phyloP scores from a whole-genome alignment of 495 filamentous ascomycete species.

The Opeltia flavorubescens region DNA sequence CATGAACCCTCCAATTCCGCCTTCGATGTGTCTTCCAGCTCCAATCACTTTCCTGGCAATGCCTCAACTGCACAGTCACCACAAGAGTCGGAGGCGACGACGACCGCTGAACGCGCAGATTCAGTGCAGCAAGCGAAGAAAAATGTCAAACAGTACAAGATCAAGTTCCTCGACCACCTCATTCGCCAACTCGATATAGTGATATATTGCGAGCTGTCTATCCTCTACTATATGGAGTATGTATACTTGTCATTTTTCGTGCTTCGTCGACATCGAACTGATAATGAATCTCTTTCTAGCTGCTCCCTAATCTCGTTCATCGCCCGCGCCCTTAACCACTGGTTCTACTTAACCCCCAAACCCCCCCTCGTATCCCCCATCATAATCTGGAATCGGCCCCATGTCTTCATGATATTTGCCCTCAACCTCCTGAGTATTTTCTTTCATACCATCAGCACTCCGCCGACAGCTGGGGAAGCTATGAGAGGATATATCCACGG shows the following conservation, averaged over 20 bases:
- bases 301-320: slow-evolving; percentile 63
- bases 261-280: slow-evolving; percentile 4
- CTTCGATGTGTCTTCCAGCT: neutral
- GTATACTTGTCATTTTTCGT: neutral
- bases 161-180: slow-evolving; percentile 53
- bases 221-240: slow-evolving; percentile 86
- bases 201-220: slow-evolving; percentile 67
- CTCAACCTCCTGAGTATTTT: slow-evolving; percentile 62
- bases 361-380: slow-evolving; percentile 53
- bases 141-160: slow-evolving; percentile 21
- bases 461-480: slow-evolving; percentile 56
- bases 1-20: slow-evolving; percentile 2
- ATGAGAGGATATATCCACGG: slow-evolving; percentile 74
- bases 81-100: neutral
- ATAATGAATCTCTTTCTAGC: too few relatives aligned
- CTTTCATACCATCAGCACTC: slow-evolving; percentile 47
- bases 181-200: slow-evolving; percentile 63
- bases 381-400: slow-evolving; percentile 48
- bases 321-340: slow-evolving; percentile 55
- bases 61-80: neutral
- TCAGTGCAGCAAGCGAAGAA: slow-evolving; percentile 1
- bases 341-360: slow-evolving; percentile 69
- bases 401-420: slow-evolving; percentile 53
- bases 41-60: neutral
- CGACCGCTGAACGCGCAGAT: neutral